A percentile compares a stretch with the other conserved stretches of the same genome.
These are phyloP conservation scores for Phytophthora pluvialis DNA, from an alignment of 352 stramenopile species.

Conservation along the genomic window DNA sequence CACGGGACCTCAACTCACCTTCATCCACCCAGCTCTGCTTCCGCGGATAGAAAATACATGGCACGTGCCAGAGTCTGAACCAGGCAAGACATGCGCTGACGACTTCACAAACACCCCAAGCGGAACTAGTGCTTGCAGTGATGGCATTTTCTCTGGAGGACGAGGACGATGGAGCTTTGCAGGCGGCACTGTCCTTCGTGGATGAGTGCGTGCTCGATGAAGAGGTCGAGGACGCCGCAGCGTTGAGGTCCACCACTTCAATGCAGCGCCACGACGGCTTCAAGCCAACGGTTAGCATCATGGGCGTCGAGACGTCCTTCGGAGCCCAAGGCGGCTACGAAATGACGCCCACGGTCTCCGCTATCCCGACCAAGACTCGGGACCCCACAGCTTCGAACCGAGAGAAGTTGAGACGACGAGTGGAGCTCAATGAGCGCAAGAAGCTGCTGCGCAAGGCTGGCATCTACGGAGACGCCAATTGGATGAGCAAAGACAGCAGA, in stretches of 20 bases:
- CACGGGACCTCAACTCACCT: background rate
- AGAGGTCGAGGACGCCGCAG: constrained; percentile 28
- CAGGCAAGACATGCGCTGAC: background rate
- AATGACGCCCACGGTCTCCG: background rate
- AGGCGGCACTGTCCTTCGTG: constrained; percentile 35
- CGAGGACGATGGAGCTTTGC: constrained; percentile 30
- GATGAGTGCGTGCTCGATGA: constrained; percentile 36
- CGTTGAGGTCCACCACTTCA: constrained; percentile 9
- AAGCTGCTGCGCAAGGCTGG: constrained; percentile 45
- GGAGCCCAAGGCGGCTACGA: constrained; percentile 13
- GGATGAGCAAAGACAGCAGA: constrained; percentile 45
- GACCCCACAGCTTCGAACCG: constrained; percentile 1
- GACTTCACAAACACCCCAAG: constrained; percentile 8
- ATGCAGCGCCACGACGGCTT: constrained; percentile 20
- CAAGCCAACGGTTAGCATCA: constrained; percentile 11
- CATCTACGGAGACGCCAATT: constrained; percentile 41
- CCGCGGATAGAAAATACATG: constrained; percentile 14
- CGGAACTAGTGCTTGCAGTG: background rate
- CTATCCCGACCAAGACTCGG: constrained; percentile 4
- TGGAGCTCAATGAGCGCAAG: constrained; percentile 38
- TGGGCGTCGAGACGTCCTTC: constrained; percentile 21
- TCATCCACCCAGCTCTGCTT: background rate
- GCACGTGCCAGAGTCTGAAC: constrained; percentile 20
- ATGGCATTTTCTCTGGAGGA: constrained; percentile 26
- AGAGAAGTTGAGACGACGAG: constrained; percentile 25